Evolutionary conservation across 768 basidiomycete genomes (phyloP).

Genomic region (Cyathus striatus): DNA sequence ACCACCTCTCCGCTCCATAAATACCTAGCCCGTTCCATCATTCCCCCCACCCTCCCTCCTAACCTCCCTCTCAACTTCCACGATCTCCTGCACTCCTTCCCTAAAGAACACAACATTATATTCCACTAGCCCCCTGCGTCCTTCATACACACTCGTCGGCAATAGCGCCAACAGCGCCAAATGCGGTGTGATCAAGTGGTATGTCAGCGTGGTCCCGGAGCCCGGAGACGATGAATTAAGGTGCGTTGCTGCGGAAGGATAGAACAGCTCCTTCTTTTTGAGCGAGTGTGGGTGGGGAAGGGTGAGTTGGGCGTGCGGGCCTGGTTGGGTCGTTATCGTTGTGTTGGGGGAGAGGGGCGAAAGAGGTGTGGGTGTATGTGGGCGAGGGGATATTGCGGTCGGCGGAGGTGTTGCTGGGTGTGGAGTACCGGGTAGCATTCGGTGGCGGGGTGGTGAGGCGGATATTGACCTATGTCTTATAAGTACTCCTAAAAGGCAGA

Average conservation of each 20-base stretch:
- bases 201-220: conserved; percentile 74
- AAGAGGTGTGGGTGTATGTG: neutral
- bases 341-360: neutral
- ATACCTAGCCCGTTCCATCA: neutral
- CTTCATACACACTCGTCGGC: conserved; percentile 68
- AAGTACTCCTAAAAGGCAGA: neutral
- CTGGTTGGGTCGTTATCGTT: neutral
- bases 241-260: conserved; percentile 64
- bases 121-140: conserved; percentile 71
- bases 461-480: conserved; percentile 20
- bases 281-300: conserved; percentile 2
- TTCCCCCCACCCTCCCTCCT: conserved; percentile 25
- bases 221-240: conserved; percentile 55
- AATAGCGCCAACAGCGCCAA: conserved; percentile 69
- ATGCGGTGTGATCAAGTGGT: conserved; percentile 73
- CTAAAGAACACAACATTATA: conserved; percentile 86
- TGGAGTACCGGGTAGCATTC: too few relatives aligned
- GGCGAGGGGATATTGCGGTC: conserved; percentile 16
- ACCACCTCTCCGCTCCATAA: too few relatives aligned
- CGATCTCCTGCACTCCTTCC: conserved; percentile 80
- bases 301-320: neutral
- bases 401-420: conserved; percentile 18
- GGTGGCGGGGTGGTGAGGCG: conserved; percentile 21
- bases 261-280: conserved; percentile 44
- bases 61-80: conserved; percentile 63